These are phyloP conservation scores for Xerocomellus chrysenteron DNA, from an alignment of 768 basidiomycete species.

Conservation along the genomic window DNA sequence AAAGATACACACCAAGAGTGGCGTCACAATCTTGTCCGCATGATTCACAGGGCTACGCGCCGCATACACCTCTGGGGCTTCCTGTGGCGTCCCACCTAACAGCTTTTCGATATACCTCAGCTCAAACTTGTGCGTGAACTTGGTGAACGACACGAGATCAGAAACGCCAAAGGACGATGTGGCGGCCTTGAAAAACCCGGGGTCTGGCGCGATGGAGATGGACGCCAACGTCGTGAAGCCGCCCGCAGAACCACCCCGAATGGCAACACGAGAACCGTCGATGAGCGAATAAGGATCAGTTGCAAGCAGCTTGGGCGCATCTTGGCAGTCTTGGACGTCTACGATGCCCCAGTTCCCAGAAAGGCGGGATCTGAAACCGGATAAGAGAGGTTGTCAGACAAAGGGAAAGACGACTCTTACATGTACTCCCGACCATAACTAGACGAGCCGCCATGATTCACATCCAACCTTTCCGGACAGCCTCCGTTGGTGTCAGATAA, in stretches of 20 bases:
- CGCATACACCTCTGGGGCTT: constrained; percentile 57
- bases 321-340: constrained; percentile 64
- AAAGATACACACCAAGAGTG: constrained; percentile 52
- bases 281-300: constrained; percentile 48
- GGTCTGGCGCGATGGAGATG: constrained; percentile 41
- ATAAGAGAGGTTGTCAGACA: not conserved
- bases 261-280: constrained; percentile 61
- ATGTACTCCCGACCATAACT: constrained; percentile 72
- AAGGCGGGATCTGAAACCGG: constrained; percentile 45
- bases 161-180: constrained; percentile 69
- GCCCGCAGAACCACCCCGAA: constrained; percentile 73
- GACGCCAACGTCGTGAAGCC: constrained; percentile 65
- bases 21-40: constrained; percentile 58
- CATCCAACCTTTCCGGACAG: constrained; percentile 51
- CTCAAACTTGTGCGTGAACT: constrained; percentile 75
- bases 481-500: not conserved
- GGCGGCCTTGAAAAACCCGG: constrained; percentile 56
- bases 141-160: constrained; percentile 54
- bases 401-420: constrained; percentile 21
- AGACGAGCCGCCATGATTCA: constrained; percentile 75
- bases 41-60: constrained; percentile 63
- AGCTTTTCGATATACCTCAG: constrained; percentile 57
- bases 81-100: constrained; percentile 54
- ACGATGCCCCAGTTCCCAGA: constrained; percentile 69
- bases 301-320: constrained; percentile 53